Conservation (phyloP, 2,329 filamentous ascomycete genomes). For the Metarhizium sp. region DNA sequence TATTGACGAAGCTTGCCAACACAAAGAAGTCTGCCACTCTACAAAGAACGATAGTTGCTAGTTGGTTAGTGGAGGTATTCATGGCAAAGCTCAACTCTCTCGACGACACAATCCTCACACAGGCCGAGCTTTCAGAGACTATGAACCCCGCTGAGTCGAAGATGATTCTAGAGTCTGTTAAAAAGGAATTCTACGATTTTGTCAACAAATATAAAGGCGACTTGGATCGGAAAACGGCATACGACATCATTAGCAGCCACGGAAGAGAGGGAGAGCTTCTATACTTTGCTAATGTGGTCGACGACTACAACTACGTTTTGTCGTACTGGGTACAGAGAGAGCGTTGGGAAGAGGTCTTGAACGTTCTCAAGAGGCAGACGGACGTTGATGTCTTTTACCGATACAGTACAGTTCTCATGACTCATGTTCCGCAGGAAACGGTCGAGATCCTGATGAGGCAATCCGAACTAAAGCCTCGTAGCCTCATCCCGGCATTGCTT, state of each 20-base stretch:
- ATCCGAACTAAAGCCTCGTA: conserved; percentile 71
- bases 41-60: conserved; percentile 92
- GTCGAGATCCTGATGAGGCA: conserved; percentile 97
- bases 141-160: conserved; percentile 61
- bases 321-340: conserved; percentile 97
- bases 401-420: conserved; percentile 95
- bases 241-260: conserved; percentile 93
- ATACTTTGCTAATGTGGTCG: conserved; percentile 78
- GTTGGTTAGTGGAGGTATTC: conserved; percentile 90
- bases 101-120: conserved; percentile 87
- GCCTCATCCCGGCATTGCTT: conserved; percentile 83
- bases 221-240: conserved; percentile 83
- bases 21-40: conserved; percentile 79
- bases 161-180: conserved; percentile 60
- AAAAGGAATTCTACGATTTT: conserved; percentile 82
- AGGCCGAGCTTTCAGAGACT: conserved; percentile 68
- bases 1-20: conserved; percentile 71
- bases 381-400: conserved; percentile 91
- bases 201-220: conserved; percentile 76
- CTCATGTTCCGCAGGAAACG: conserved; percentile 71
- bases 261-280: conserved; percentile 88
- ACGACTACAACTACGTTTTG: conserved; percentile 90
- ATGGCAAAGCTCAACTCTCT: conserved; percentile 95
- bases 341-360: conserved; percentile 78
- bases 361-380: conserved; percentile 86